Percentiles rank a stretch among this genome's conserved stretches.
Evolutionary conservation across 306 rosid species (phyloP).

Genomic region (Dalbergia cultrata): DNA sequence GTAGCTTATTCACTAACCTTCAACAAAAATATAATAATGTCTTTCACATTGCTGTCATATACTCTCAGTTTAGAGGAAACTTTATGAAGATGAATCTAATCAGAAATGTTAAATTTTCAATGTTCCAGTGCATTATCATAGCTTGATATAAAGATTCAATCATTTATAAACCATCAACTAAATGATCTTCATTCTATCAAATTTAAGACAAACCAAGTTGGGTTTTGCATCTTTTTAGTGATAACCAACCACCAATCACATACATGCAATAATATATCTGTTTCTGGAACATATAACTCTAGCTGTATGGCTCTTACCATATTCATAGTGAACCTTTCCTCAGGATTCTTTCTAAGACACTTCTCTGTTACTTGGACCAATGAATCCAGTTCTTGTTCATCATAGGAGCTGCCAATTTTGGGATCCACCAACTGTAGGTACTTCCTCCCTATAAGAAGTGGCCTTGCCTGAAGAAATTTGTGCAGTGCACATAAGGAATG

Average conservation of each 20-base stretch:
- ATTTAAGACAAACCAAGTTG: not conserved
- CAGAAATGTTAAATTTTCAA: slow-evolving; percentile 29
- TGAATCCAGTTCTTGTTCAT: slow-evolving; percentile 51
- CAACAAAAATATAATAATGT: no score
- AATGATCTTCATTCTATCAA: not conserved
- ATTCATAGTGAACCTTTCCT: slow-evolving; percentile 52
- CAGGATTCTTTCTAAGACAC: slow-evolving; percentile 56
- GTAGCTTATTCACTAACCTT: no score
- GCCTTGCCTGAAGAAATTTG: slow-evolving; percentile 51
- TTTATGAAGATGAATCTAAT: not conserved
- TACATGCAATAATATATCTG: not conserved
- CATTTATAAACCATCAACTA: not conserved
- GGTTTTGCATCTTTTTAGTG: not conserved
- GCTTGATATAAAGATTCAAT: not conserved
- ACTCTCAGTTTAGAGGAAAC: not conserved
- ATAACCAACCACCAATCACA: not conserved
- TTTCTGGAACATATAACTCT: not conserved
- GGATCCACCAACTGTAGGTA: slow-evolving; percentile 52
- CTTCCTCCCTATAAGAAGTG: slow-evolving; percentile 47
- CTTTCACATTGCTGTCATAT: not conserved
- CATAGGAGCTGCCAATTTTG: slow-evolving; percentile 44
- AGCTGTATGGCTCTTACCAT: slow-evolving; percentile 47
- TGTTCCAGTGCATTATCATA: not conserved
- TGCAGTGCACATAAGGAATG: slow-evolving; percentile 15
- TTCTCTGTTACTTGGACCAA: slow-evolving; percentile 48